These are phyloP conservation scores for Tuber magnatum DNA, from an alignment of 495 filamentous ascomycete species.

Conservation along the genomic window DNA sequence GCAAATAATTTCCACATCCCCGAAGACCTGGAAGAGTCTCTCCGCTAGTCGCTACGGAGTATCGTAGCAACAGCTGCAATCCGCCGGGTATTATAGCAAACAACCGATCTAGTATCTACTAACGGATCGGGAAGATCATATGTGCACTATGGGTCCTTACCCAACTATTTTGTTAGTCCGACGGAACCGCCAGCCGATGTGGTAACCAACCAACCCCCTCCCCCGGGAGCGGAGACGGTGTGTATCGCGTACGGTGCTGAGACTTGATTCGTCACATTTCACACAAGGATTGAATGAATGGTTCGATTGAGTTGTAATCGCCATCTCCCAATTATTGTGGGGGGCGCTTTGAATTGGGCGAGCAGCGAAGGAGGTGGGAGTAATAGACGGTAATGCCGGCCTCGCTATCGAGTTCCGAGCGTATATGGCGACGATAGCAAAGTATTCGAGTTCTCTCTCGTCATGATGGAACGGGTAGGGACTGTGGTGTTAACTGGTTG, in stretches of 20 bases:
- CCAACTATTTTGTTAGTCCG: not conserved
- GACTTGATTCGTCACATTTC: not conserved
- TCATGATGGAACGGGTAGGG: not conserved
- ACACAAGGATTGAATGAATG: not conserved
- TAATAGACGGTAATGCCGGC: not conserved
- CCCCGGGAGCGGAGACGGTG: not conserved
- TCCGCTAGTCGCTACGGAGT: not conserved
- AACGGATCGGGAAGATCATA: not conserved
- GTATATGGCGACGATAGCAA: not conserved
- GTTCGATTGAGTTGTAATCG: not conserved
- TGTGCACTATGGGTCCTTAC: not conserved
- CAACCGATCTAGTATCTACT: not conserved
- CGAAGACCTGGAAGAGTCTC: too few species aligned
- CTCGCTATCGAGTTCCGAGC: not conserved
- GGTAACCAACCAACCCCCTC: not conserved
- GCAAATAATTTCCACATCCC: too few species aligned
- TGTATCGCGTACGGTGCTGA: not conserved
- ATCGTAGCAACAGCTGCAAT: not conserved
- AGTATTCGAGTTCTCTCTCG: not conserved
- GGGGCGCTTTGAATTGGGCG: not conserved
- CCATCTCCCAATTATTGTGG: too few species aligned
- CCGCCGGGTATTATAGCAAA: not conserved
- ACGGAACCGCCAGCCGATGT: not conserved
- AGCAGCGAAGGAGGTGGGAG: not conserved
- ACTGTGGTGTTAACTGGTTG: not conserved